Evolutionary conservation across 2,329 filamentous ascomycete genomes (phyloP).

Genomic region (Plenodomus tracheiphilus): DNA sequence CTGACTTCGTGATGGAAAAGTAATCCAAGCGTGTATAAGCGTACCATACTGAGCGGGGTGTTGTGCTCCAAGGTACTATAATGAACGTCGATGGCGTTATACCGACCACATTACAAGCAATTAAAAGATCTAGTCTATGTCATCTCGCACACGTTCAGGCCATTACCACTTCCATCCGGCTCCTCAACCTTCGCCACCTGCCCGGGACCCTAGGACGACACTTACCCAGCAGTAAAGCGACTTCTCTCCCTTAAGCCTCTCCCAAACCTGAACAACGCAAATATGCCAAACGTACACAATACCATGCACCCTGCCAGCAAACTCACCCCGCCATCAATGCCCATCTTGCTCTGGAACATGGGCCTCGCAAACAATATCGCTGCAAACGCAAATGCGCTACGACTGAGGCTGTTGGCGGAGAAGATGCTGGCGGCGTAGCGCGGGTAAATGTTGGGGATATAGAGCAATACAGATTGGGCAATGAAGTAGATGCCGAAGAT

Average conservation of each 20-base stretch:
- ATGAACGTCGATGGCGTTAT: too few species aligned
- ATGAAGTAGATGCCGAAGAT: slow-evolving; percentile 46
- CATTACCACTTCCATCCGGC: too few species aligned
- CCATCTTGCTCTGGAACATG: slow-evolving; percentile 59
- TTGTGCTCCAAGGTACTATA: too few species aligned
- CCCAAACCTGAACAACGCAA: slow-evolving; percentile 60
- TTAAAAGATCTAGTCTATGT: too few species aligned
- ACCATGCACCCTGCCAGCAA: slow-evolving; percentile 56
- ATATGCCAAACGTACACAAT: slow-evolving; percentile 57
- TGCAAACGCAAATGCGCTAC: slow-evolving; percentile 60
- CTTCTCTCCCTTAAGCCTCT: slow-evolving; percentile 59
- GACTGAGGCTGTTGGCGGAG: slow-evolving; percentile 63
- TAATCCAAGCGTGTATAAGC: too few species aligned
- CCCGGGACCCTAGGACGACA: too few species aligned
- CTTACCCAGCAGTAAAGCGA: slow-evolving; percentile 55
- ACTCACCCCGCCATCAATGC: slow-evolving; percentile 60
- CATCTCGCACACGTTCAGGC: too few species aligned
- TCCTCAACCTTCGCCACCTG: too few species aligned
- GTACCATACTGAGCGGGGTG: too few species aligned
- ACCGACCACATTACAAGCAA: too few species aligned
- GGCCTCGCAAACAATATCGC: slow-evolving; percentile 63
- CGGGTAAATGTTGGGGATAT: slow-evolving; percentile 67
- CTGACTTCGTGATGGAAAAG: too few species aligned
- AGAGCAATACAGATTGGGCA: slow-evolving; percentile 58
- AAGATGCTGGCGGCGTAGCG: slow-evolving; percentile 54